phyloP scores from a whole-genome alignment of 1,284 basidiomycete genomes.

The Rhodotorula sp. region DNA sequence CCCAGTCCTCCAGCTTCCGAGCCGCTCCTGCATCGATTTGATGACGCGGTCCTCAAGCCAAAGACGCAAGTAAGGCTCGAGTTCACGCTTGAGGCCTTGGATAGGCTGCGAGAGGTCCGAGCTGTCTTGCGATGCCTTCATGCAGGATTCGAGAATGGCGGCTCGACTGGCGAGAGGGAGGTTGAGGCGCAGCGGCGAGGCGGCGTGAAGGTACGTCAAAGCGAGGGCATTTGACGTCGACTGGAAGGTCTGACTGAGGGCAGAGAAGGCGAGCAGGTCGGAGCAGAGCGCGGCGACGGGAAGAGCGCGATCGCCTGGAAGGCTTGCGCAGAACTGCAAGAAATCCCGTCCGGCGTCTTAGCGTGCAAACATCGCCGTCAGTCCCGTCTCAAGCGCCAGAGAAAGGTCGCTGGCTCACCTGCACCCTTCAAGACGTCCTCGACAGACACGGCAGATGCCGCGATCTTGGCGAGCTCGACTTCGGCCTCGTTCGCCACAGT shows the following conservation, averaged over 20 bases:
- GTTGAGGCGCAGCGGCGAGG: conserved; percentile 19
- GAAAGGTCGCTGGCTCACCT: neutral
- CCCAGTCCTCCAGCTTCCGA: conserved; percentile 34
- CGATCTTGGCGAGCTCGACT: conserved; percentile 11
- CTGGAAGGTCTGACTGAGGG: conserved; percentile 18
- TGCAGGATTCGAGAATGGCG: conserved; percentile 17
- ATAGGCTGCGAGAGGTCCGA: conserved; percentile 13
- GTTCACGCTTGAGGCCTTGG: conserved; percentile 36
- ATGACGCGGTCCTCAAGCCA: conserved; percentile 41
- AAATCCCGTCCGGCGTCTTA: conserved; percentile 3
- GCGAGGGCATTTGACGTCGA: conserved; percentile 14
- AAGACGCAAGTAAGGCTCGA: conserved; percentile 36
- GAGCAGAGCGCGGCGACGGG: neutral
- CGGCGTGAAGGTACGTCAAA: conserved; percentile 22
- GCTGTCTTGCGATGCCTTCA: neutral
- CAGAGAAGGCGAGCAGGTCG: conserved; percentile 27
- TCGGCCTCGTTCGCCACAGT: conserved; percentile 25
- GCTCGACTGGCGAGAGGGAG: conserved; percentile 31
- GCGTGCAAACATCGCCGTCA: too few species aligned
- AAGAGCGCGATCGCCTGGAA: neutral
- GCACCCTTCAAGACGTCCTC: conserved; percentile 22
- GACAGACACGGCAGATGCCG: conserved; percentile 6
- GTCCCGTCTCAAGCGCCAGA: too few species aligned
- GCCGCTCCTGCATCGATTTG: conserved; percentile 35
- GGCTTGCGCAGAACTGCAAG: conserved; percentile 7